Base-by-base conservation (phyloP, 179 eudicot species). In the Gypsophila paniculata region DNA sequence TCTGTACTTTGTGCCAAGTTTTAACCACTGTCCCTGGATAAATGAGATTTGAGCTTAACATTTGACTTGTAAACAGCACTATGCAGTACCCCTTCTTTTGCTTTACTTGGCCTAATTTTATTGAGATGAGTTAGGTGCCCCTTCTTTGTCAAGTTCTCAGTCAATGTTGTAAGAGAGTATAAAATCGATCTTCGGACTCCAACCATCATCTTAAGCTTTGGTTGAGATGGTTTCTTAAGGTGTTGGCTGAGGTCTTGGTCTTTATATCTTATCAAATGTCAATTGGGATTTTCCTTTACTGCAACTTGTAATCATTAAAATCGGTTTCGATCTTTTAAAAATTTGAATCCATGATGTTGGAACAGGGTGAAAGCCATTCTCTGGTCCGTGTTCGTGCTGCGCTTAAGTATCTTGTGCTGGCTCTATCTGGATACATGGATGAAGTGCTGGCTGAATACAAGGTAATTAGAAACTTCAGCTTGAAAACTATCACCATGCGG, bases 351-450 rank as follows among this genome's bases (percentile, higher is more conserved):
- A 58, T 65, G 64, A n/a, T 51, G 18, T 59, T 25, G 48, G 52
- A 61, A 72, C 81, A 90, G 96, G 87, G 81, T 78, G 87, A 82
- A 61, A 88, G 72, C 38, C 73, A 69, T 72, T 75, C 88, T 62
- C 39, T 80, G 17, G 39, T 80, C 51, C 86, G 85, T 80, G 90
- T 86, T 51, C 90, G 97, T 76, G 91, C 92, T 71, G 92, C 95
- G 49, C 86, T 91, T 22, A 87, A 84, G 73, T 91, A 86, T 55
- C 76, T 91, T 60, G 71, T 89, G 59, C 79, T 91, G 83, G 89
- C 92, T 59, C 74, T 91, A 67, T 87, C 97, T 70, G 97, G 97
- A 44, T 79, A 79, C 78, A 81, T 91, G 90, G 97, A 91, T 78
- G 90, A 87, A 72, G 76, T 86, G 61, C 82, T 91, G 75, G 85